Base-by-base conservation (phyloP, 176 grass and related monocot species). In the Aegilops bicornis region DNA sequence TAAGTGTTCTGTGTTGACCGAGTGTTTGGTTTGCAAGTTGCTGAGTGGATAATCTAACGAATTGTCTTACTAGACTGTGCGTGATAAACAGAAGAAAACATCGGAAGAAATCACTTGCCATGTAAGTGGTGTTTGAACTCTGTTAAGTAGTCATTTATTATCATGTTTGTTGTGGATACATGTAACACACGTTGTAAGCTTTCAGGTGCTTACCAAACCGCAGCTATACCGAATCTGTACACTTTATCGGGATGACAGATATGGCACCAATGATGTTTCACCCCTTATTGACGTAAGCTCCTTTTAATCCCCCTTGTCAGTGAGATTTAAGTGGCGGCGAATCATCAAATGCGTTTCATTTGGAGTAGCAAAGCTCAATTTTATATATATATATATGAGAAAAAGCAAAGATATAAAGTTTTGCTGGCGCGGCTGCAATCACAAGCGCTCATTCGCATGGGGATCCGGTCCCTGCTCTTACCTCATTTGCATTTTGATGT, bases 81-180 rank as follows among this genome's bases (percentile, higher is more conserved):
- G 93, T 87, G 91, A 92, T 87, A 98, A 98, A 71, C 89, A 93
- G n/a, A 98, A 95, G 92, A 93, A 93, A 92, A 93, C 95, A 12
- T 84, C 95, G 73, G 89, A 90, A 83, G 95, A 98, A 87, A 98
- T 98, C 67, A 95, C 93, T 40, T 87, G 93, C 15, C 89, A 95
- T 72, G 95, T 98, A 90, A 84, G 89, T 89, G 20, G 29, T 58
- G 12, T 90, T 83, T 81, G 10, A 36, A 82, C 16, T 75, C 23
- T 25, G 29, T 43, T 84, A 36, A 72, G 30, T 86, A 20, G 10
- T 24, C 14, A 75, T 4, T 17, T 17, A 77, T 59, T 43, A 43
- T 6, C 33, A 58, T 30, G 64, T 87, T 32, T 86, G 30, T 45
- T 42, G 35, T 43, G 65, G 29, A 30, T 80, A 72, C 54, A 85